These are phyloP conservation scores for Incumbomyces delicatus DNA, from an alignment of 2,329 filamentous ascomycete species.

Conservation along the genomic window DNA sequence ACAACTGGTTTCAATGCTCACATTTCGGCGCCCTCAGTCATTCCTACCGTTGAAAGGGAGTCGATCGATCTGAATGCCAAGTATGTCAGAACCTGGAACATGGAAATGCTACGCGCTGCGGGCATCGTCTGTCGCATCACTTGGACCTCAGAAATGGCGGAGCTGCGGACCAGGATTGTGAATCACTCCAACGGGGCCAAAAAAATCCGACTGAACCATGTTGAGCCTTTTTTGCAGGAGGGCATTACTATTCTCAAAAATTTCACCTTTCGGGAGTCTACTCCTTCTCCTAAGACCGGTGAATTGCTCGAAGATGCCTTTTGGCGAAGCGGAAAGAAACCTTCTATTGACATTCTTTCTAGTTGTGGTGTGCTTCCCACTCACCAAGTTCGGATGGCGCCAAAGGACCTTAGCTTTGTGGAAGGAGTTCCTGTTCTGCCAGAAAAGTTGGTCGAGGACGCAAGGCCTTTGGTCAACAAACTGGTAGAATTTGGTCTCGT, in stretches of 20 bases:
- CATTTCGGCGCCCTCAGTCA: conserved; percentile 89
- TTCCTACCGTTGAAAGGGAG: conserved; percentile 93
- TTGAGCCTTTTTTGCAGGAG: conserved; percentile 62
- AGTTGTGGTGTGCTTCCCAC: conserved; percentile 80
- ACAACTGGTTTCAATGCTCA: conserved; percentile 91
- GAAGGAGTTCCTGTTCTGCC: conserved; percentile 81
- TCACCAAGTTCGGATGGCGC: conserved; percentile 67
- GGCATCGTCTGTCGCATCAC: conserved; percentile 84
- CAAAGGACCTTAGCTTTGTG: conserved; percentile 64
- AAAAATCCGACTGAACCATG: conserved; percentile 52
- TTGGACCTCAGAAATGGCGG: conserved; percentile 77
- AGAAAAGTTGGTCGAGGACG: conserved; percentile 58
- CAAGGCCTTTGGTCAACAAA: conserved; percentile 65
- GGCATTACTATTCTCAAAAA: conserved; percentile 76
- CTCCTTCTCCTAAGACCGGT: conserved; percentile 73
- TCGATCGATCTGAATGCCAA: conserved; percentile 93
- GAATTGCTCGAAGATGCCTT: conserved; percentile 89
- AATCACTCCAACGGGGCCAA: conserved; percentile 34
- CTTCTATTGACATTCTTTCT: conserved; percentile 78
- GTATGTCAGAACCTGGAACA: conserved; percentile 91
- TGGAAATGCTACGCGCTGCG: conserved; percentile 81
- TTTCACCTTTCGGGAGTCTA: conserved; percentile 82
- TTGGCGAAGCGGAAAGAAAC: conserved; percentile 79
- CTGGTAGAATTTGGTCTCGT: conserved; percentile 77
- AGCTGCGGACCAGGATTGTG: conserved; percentile 54